A percentile compares a stretch with the other conserved stretches of the same genome.
Conservation (phyloP, 2,329 filamentous ascomycete species). For the Microcyclospora pomicola region DNA sequence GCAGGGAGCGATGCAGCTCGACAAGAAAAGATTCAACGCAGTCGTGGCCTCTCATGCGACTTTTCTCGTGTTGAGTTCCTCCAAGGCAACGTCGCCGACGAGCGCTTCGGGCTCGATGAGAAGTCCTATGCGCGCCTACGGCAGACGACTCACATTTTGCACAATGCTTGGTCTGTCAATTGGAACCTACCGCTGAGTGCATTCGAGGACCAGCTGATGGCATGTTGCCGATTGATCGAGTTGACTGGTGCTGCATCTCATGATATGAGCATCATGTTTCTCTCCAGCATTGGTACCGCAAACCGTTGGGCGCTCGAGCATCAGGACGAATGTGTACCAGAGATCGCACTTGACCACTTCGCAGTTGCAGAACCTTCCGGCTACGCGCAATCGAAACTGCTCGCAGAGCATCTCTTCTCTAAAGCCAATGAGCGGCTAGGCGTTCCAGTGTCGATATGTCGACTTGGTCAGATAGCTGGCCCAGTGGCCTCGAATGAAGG, state of each 20-base stretch:
- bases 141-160: conserved; percentile 42
- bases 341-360: conserved; percentile 29
- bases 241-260: conserved; percentile 36
- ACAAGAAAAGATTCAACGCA: too few relatives aligned
- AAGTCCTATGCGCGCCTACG: conserved; percentile 26
- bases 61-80: too few relatives aligned
- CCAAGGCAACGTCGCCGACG: conserved; percentile 25
- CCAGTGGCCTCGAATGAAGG: conserved; percentile 24
- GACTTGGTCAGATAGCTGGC: conserved; percentile 36
- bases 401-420: conserved; percentile 41
- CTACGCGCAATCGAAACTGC: conserved; percentile 45
- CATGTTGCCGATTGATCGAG: conserved; percentile 31
- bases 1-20: too few relatives aligned
- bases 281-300: conserved; percentile 22
- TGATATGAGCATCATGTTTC: conserved; percentile 26
- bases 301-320: conserved; percentile 40
- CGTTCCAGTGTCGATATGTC: conserved; percentile 26
- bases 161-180: conserved; percentile 53
- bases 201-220: conserved; percentile 30
- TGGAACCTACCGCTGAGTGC: conserved; percentile 43
- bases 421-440: conserved; percentile 20
- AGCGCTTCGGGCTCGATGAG: conserved; percentile 34
- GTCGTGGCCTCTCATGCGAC: too few relatives aligned
- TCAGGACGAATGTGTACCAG: conserved; percentile 27
- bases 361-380: conserved; percentile 35